A percentile compares a stretch with the other conserved stretches of the same genome.
These are phyloP conservation scores for Candida peoriensis DNA, from an alignment of 805 yeast species.

Conservation along the genomic window DNA sequence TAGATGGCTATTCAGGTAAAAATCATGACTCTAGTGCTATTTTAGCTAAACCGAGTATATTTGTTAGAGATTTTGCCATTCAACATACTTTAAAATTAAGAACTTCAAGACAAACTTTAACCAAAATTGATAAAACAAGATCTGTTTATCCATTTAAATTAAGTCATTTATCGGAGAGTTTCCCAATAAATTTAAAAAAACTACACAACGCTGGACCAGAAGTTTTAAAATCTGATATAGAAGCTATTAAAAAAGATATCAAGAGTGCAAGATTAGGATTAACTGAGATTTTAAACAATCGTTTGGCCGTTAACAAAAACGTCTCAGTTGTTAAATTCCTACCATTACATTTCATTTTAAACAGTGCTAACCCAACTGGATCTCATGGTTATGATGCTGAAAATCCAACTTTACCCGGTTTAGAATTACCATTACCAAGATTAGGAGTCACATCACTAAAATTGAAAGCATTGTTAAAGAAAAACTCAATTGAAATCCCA, in stretches of 20 bases:
- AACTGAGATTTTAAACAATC: constrained; percentile 74
- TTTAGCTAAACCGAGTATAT: constrained; percentile 64
- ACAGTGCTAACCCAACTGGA: constrained; percentile 63
- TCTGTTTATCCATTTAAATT: constrained; percentile 93
- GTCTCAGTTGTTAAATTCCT: constrained; percentile 67
- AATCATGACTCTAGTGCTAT: constrained; percentile 48
- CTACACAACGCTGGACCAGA: constrained; percentile 26
- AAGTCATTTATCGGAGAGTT: constrained; percentile 57
- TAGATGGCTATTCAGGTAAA: constrained; percentile 61
- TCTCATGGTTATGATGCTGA: constrained; percentile 60
- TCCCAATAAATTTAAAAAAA: constrained; percentile 48
- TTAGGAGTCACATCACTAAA: constrained; percentile 67
- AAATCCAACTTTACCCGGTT: constrained; percentile 64
- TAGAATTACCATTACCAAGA: constrained; percentile 71
- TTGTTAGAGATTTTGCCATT: constrained; percentile 83
- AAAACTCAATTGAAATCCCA: constrained; percentile 43
- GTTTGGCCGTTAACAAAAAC: constrained; percentile 69
- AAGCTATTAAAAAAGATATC: constrained; percentile 46
- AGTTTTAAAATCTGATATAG: constrained; percentile 30
- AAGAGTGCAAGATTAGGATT: constrained; percentile 68
- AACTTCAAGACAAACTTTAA: constrained; percentile 65
- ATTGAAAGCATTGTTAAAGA: constrained; percentile 55
- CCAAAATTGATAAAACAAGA: constrained; percentile 61
- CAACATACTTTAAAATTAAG: constrained; percentile 70
- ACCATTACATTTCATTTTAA: constrained; percentile 62